Evolutionary conservation across 192 early-diverging fungal genomes (phyloP), one percentile per base, ranked within the genome.

Genomic region (Podila horticola): DNA sequence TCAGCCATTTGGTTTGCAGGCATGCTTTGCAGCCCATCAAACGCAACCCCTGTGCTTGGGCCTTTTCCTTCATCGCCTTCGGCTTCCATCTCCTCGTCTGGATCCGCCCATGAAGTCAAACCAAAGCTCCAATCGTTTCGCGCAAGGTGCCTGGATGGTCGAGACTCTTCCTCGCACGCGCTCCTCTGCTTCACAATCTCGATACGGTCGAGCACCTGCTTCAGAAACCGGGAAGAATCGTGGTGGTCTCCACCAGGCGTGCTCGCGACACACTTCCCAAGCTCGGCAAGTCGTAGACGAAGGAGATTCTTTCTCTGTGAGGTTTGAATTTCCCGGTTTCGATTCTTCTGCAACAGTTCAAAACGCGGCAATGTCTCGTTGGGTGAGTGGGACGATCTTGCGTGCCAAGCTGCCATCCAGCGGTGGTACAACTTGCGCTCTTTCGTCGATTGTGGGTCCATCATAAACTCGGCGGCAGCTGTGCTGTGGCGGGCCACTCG

Each of bases 341-440:
- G n/a, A 26, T 2, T 61, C 59, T 24, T 12, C 20, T 30, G 59
- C 28, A 30, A 17, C 15, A 61, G 17, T 15, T 61, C 59, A 12
- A 31, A 30, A 5, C 59, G 20, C 26, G 19, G 3, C 5, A 28
- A 12, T 30, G 59, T 61, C 28, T 61, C 62, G n/a, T 34, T 49
- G 33, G 74, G 74, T 19, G 62, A 52, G 4, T 17, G 11, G 13
- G 52, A 38, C 19, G 66, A 75, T 2, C 62, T 64, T 24, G 57
- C 74, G 55, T 77, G 74, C 74, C 74, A 77, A 10, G 67, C 62
- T 45, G 55, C 55, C 68, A 77, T 70, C 74, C 74, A 77, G n/a
- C 74, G 74, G 38, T 77, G 74, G 50, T 77, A 77, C 26, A 77
- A 45, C 29, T 48, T 48, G 11, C 26, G 51, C 49, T 77, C 74